Evolutionary conservation across 2,329 filamentous ascomycete species (phyloP), one percentile per base, ranked within the genome.

Genomic region (Monilinia fructicola): DNA sequence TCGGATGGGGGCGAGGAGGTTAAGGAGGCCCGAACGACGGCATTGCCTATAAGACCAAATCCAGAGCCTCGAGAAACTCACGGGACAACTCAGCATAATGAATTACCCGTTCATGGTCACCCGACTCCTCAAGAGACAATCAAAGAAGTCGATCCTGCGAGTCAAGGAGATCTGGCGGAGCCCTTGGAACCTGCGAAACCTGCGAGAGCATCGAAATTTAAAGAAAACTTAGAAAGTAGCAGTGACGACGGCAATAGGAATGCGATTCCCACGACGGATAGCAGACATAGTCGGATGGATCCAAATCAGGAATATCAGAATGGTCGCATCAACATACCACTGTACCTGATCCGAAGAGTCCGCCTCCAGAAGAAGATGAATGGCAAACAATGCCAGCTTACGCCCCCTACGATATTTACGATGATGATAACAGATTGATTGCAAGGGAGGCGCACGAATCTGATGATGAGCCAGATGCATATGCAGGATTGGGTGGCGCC

Each of bases 321-420:
- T 98, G 91, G 83, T 98, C 95, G 1, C 94, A 99, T 76, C 93
- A 97, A 78, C 87, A 89, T 71, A 79, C 93, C 59, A 84, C 87
- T 12, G 82, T 86, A 69, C 82, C 53, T 14, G 75, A 84, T 52
- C 80, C 85, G 16, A 79, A 80, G 84, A 55, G 80, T 82, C 65
- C 68, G 16, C 78, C 84, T 2, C 81, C 85, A 14, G 87, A 87
- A 7, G 90, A 90, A n/a, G 88, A 81, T 1, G 87, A 84, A 62
- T 99, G 95, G 95, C 92, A 97, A 79, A 85, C 87, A 3, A 99
- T 99, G 95, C 95, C 94, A 1, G 88, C 95, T 1, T 92, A 93
- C 74, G 95, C 93, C 10, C 90, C 90, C 48, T 96, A 95, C 76
- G 94, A 98, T 78, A 90, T 97, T 71, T 99, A 98, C 78, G 92